Base-by-base conservation (phyloP, 1,284 basidiomycete genomes). In the Papiliotrema nemorosa region DNA sequence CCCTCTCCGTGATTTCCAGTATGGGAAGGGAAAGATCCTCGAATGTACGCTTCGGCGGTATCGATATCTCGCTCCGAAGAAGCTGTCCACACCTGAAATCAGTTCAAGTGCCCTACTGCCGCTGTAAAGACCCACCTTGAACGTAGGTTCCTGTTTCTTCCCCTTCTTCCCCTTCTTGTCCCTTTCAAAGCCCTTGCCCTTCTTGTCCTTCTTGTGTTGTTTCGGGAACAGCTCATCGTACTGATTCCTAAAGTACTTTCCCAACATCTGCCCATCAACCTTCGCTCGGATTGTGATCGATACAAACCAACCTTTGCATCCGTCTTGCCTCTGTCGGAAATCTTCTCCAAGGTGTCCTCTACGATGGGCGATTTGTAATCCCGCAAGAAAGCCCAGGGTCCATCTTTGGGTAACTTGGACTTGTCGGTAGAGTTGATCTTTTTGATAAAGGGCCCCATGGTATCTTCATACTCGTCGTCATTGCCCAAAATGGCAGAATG, bases 271-370 rank as follows among this genome's bases (percentile, higher is more conserved):
- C 25, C 6, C 12, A 20, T 33, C 36, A 47, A 12, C 24, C 13
- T 18, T 16, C 41, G 20, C 20, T 21, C 7, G 37, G 27, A 31
- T 40, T 14, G 21, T 22, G 22, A 41, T 7, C 3, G 14, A 7
- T 7, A 31, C 7, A 31, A 24, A 41, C 64, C 21, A 37, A 70
- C 64, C 38, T 62, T 57, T 14, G 77, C 67, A 55, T 77, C 76
- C 18, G 64, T 56, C 38, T 59, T 66, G 2, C 77, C 77, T 6
- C 66, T 60, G 34, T 65, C 59, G 14, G 71, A 74, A 54, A 94
- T 74, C 9, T 85, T 82, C 57, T 93, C 87, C 38, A 94, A 78
- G 64, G 87, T 89, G 35, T 79, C 77, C 48, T 87, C 79, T 78
- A 85, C 83, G 12, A 78, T 69, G 1, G 69, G 70, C n/a, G 62